Evolutionary conservation across 1,139 yeast genomes (phyloP), one percentile per base, ranked within the genome.

Genomic region (Yamadazyma membranifaciens): DNA sequence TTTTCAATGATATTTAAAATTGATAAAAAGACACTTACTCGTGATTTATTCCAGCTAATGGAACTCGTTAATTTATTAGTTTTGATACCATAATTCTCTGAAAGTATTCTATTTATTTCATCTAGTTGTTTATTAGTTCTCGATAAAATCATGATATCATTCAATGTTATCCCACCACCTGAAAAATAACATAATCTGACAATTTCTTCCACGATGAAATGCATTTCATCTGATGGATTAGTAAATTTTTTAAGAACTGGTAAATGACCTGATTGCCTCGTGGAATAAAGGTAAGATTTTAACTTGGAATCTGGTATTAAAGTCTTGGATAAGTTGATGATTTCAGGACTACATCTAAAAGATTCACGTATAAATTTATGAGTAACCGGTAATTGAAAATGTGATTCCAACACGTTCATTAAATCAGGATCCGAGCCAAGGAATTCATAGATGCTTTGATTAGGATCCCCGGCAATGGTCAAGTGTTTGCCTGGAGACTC

Each of bases 381-480:
- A 3, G 55, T 53, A 1, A 65, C 47, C 1, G 50, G 36, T 31
- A 56, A 52, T 1, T 63, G 58, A 31, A 74, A 57, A 1, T 60
- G 61, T 4, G 41, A 22, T 9, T 48, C 51, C 16, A 70, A 45
- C 3, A 50, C 43, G 13, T 50, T 40, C 52, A 70, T 59, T 12
- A 63, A 45, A 7, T 54, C 50, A 0, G 72, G 70, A 34, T 68
- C 65, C 1, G 81, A 69, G 0, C 88, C 87, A 30, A 82, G 54
- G 55, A 84, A 85, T 24, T 71, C 80, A 55, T 82, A 86, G 16
- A 86, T 81, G 40, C 85, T 75, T 57, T 86, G 95, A 54, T 81
- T 72, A 1, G 81, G 78, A 57, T 86, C 95, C 1, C 94, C 94
- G 2, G 88, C 85, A 16, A 84, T 62, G 0, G 84, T 75, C 12